These are phyloP conservation scores for Zygosaccharomyces pseudorouxii DNA, from an alignment of 805 yeast species.

Conservation along the genomic window DNA sequence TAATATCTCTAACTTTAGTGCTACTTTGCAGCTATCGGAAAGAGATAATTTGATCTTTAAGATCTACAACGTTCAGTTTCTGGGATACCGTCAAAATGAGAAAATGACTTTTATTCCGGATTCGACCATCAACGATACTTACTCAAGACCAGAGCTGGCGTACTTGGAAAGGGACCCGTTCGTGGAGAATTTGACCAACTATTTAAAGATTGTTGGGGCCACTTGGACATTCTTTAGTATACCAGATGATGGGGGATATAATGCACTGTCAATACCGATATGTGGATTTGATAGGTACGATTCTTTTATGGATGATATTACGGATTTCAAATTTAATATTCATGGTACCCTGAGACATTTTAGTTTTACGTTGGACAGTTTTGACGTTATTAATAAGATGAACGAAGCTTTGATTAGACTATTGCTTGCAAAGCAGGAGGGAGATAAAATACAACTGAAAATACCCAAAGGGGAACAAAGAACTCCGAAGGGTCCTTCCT, in stretches of 20 bases:
- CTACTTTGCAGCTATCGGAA: slow-evolving; percentile 21
- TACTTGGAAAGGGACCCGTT: slow-evolving; percentile 13
- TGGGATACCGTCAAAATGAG: slow-evolving; percentile 15
- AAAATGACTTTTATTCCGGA: slow-evolving; percentile 1
- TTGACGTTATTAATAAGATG: slow-evolving; percentile 21
- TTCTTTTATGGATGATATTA: slow-evolving; percentile 20
- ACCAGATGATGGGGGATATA: slow-evolving; percentile 7
- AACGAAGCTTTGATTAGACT: slow-evolving; percentile 8
- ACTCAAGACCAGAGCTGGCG: slow-evolving; percentile 11
- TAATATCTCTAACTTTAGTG: slow-evolving; percentile 25
- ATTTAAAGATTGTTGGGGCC: slow-evolving; percentile 23
- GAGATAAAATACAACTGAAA: neutral
- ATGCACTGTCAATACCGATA: slow-evolving; percentile 22
- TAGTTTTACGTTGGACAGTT: slow-evolving; percentile 22
- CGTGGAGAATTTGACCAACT: slow-evolving; percentile 19
- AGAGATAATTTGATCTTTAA: slow-evolving; percentile 22
- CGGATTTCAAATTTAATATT: slow-evolving; percentile 13
- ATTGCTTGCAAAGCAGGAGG: neutral
- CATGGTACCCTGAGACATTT: slow-evolving; percentile 30
- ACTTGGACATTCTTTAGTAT: slow-evolving; percentile 19
- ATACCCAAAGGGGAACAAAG: neutral
- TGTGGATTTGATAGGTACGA: slow-evolving; percentile 31
- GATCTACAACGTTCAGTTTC: slow-evolving; percentile 21
- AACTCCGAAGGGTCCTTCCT: neutral
- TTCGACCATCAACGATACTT: slow-evolving; percentile 5